phyloP scores from a whole-genome alignment of 169 alveolate species.

The Plasmodium relictum region DNA sequence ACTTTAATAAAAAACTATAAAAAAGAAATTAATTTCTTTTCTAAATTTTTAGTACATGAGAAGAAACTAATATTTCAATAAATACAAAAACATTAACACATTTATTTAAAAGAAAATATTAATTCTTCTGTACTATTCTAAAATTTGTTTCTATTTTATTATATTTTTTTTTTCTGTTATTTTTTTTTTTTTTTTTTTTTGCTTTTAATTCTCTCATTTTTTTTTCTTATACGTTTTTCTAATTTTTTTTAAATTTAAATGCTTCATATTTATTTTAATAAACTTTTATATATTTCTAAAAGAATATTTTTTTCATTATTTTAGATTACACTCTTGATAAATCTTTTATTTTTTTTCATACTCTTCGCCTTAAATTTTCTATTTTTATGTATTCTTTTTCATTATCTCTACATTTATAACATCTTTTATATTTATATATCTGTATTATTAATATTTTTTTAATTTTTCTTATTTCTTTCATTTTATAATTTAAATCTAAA shows the following conservation, averaged over 20 bases:
- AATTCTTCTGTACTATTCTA: background rate
- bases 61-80: constrained; percentile 15
- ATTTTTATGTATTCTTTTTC: no score
- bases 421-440: no score
- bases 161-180: background rate
- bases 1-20: constrained; percentile 7
- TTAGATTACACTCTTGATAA: no score
- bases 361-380: no score
- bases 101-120: constrained; percentile 4
- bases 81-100: constrained; percentile 2
- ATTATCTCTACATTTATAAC: no score
- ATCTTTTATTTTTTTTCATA: no score
- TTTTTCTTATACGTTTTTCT: background rate
- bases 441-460: no score
- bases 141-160: constrained; percentile 8
- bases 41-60: constrained; percentile 1
- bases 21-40: background rate
- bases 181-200: background rate
- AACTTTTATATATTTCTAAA: no score
- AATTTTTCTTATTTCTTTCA: background rate
- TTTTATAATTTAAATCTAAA: background rate
- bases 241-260: background rate
- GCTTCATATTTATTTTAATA: background rate
- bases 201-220: background rate
- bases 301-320: no score